Evolutionary conservation across 306 rosid species (phyloP).

Genomic region (Castanea mollissima): DNA sequence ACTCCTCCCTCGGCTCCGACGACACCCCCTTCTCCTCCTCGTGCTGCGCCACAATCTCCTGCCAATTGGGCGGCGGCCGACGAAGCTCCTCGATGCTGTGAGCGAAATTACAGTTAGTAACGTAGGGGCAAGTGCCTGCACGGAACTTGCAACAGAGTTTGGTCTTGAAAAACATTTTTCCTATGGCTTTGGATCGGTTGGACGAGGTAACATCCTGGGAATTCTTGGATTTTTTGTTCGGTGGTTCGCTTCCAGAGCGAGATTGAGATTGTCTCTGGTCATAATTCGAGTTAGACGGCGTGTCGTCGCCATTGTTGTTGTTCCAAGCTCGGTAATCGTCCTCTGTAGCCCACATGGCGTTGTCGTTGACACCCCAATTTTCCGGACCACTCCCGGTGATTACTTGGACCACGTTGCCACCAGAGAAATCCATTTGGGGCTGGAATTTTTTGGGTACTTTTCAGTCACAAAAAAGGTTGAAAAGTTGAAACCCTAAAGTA

Average conservation of each 20-base stretch:
- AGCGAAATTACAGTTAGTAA: conserved; percentile 94
- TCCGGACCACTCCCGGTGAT: conserved; percentile 58
- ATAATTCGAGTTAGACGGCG: conserved; percentile 68
- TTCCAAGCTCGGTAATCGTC: conserved; percentile 89
- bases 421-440: conserved; percentile 58
- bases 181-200: conserved; percentile 76
- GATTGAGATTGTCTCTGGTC: conserved; percentile 64
- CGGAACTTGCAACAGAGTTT: conserved; percentile 96
- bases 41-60: conserved; percentile 94
- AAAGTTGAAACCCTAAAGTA: conserved; percentile 36
- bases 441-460: too few species aligned
- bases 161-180: conserved; percentile 98
- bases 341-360: conserved; percentile 91
- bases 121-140: conserved; percentile 84
- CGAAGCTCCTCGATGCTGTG: conserved; percentile 96
- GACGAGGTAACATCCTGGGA: conserved; percentile 68
- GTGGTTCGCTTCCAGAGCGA: conserved; percentile 82
- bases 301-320: conserved; percentile 45
- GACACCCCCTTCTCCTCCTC: conserved; percentile 66
- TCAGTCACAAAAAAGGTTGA: too few species aligned
- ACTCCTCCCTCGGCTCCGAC: conserved; percentile 81
- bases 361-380: conserved; percentile 66
- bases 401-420: conserved; percentile 75
- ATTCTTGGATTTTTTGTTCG: conserved; percentile 70
- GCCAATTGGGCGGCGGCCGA: conserved; percentile 97